These are phyloP conservation scores for Cyclocybe aegerita DNA, from an alignment of 768 basidiomycete species.

Conservation along the genomic window DNA sequence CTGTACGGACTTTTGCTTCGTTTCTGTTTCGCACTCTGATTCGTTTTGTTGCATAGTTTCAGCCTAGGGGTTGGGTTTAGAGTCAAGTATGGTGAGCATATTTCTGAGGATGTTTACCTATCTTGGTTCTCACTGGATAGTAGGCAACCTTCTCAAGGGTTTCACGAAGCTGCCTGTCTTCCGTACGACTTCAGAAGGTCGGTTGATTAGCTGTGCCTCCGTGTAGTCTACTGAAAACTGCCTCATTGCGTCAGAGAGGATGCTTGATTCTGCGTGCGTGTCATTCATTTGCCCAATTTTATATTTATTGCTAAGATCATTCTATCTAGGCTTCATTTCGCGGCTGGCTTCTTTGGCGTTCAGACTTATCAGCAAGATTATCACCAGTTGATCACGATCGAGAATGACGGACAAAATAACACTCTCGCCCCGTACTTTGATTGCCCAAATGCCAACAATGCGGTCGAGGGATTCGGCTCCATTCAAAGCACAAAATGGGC, in stretches of 20 bases:
- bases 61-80: slow-evolving; percentile 57
- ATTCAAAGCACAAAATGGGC: slow-evolving; percentile 56
- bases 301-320: background rate
- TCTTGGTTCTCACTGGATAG: background rate
- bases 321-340: slow-evolving; percentile 39
- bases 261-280: slow-evolving; percentile 48
- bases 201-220: slow-evolving; percentile 1
- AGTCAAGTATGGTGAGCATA: slow-evolving; percentile 54
- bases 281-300: background rate
- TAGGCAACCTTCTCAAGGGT: slow-evolving; percentile 36
- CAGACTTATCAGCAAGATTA: slow-evolving; percentile 52
- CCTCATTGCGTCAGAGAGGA: slow-evolving; percentile 36
- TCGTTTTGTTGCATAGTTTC: slow-evolving; percentile 23
- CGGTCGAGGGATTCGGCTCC: slow-evolving; percentile 42
- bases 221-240: slow-evolving; percentile 2
- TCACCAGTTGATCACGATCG: slow-evolving; percentile 62
- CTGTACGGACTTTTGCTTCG: slow-evolving; percentile 39
- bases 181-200: slow-evolving; percentile 58
- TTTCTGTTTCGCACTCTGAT: background rate
- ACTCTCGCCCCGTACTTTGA: slow-evolving; percentile 72
- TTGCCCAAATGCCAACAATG: slow-evolving; percentile 54
- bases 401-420: slow-evolving; percentile 57
- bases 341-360: slow-evolving; percentile 60
- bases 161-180: slow-evolving; percentile 58
- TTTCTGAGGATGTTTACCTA: slow-evolving; percentile 1